A percentile compares a stretch with the other conserved stretches of the same genome.
These are phyloP conservation scores for Tuber brumale DNA, from an alignment of 495 filamentous ascomycete species.

Conservation along the genomic window DNA sequence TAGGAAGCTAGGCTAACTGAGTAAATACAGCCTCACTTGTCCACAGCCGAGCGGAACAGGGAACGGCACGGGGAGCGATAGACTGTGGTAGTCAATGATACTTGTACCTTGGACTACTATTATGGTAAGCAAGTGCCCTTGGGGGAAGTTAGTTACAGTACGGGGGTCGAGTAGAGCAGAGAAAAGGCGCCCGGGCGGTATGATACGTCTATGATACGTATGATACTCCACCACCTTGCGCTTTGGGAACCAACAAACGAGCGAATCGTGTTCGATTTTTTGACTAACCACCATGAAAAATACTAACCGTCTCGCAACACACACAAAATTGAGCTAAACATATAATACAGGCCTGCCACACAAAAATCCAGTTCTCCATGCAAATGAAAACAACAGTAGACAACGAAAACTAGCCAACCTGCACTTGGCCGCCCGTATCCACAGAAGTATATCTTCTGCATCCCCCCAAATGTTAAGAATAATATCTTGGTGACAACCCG, in stretches of 20 bases:
- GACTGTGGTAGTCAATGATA: no score
- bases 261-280: not conserved
- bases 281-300: not conserved
- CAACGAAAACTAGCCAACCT: constrained; percentile 32
- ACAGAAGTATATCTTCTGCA: constrained; percentile 14
- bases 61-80: no score
- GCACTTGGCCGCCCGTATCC: constrained; percentile 30
- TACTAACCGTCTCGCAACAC: not conserved
- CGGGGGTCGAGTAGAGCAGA: not conserved
- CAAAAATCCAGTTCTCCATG: not conserved
- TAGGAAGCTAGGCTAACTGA: no score
- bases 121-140: no score
- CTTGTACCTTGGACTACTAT: not conserved
- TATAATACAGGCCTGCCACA: not conserved
- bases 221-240: not conserved
- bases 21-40: no score
- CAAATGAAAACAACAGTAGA: constrained; percentile 27
- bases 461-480: not conserved
- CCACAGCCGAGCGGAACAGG: no score
- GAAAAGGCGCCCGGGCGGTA: no score
- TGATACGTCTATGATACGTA: no score
- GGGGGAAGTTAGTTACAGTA: no score
- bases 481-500: not conserved
- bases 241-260: not conserved
- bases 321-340: not conserved